Base-by-base conservation (phyloP, 202 grass and related monocot genomes). In the Thinopyrum obtusiflorum region DNA sequence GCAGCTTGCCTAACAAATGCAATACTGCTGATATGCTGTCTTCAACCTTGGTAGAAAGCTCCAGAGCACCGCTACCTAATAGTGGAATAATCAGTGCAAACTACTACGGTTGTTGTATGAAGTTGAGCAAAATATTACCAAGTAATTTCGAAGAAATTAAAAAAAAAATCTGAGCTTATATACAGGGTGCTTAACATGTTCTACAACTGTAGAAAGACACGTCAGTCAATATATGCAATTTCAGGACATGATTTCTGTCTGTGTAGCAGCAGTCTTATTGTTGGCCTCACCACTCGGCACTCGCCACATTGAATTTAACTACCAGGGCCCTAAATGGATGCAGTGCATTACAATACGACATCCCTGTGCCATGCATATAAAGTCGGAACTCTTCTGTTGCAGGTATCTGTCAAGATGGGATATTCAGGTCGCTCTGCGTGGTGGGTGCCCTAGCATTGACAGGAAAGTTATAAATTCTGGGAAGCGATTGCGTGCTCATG, bases 361-460 rank as follows among this genome's bases (percentile, higher is more conserved):
- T 74, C 15, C 77, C 24, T 66, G 20, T 75, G 40, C 17, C 59
- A 13, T 51, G 3, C 70, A 74, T 65, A 21, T 80, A 74, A 83
- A 39, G 35, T 35, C 73, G 44, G 37, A 49, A 79, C 9, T 44
- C 4, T 83, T 79, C 35, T 85, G 36, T 42, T 95, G 81, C 73
- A 98, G 96, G 80, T 89, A 98, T 92, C 82, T 94, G 76, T 92
- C 95, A 66, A 95, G 96, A 84, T 89, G 83, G 79, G 80, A 95
- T 77, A 94, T 98, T 84, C 84, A 87, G 61, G 76, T 82, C 3
- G 84, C 86, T 53, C 72, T 88, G 59, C 79, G 61, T 77, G 86
- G 81, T 83, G 93, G 96, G 78, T 95, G 91, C 74, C 91, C 96
- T 47, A 95, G 84, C 77, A 71, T 89, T 76, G 96, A 98, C 73